Conservation (phyloP, 768 basidiomycete species). For the Xanthoconium purpureum region DNA sequence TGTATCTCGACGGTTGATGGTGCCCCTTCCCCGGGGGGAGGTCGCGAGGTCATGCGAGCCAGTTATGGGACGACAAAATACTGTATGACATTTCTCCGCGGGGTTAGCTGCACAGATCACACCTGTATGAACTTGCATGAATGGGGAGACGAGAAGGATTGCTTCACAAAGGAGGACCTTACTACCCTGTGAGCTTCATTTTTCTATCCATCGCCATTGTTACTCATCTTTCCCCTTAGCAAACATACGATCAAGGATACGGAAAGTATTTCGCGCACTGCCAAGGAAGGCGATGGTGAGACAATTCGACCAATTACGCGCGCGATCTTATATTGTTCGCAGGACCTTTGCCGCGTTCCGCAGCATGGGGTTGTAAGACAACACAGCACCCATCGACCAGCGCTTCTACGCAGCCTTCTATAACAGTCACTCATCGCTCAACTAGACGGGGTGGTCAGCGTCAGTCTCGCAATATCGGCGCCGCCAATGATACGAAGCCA, state of each 20-base stretch:
- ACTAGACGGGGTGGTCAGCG: constrained; percentile 47
- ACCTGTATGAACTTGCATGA: constrained; percentile 95
- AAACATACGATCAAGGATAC: constrained; percentile 93
- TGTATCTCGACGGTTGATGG: constrained; percentile 94
- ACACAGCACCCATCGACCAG: constrained; percentile 14
- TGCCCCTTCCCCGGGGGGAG: constrained; percentile 83
- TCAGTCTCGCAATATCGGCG: constrained; percentile 41
- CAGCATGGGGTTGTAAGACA: constrained; percentile 58
- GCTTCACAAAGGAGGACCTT: constrained; percentile 94
- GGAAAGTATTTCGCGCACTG: constrained; percentile 59
- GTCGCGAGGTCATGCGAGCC: constrained; percentile 85
- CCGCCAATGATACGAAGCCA: constrained; percentile 36
- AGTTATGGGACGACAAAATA: constrained; percentile 97
- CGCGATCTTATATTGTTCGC: constrained; percentile 9
- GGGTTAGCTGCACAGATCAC: constrained; percentile 78
- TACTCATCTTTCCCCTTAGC: constrained; percentile 36
- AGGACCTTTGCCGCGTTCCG: constrained; percentile 62
- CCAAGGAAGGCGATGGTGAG: constrained; percentile 60
- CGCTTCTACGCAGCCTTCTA: constrained; percentile 16
- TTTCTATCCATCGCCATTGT: not conserved
- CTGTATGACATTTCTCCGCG: constrained; percentile 92
- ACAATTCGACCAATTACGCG: not conserved
- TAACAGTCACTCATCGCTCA: constrained; percentile 34
- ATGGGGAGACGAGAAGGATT: constrained; percentile 98
- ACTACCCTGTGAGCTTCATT: constrained; percentile 71